Evolutionary conservation across 2,329 filamentous ascomycete genomes (phyloP).

Genomic region (Aspergillus texensis): DNA sequence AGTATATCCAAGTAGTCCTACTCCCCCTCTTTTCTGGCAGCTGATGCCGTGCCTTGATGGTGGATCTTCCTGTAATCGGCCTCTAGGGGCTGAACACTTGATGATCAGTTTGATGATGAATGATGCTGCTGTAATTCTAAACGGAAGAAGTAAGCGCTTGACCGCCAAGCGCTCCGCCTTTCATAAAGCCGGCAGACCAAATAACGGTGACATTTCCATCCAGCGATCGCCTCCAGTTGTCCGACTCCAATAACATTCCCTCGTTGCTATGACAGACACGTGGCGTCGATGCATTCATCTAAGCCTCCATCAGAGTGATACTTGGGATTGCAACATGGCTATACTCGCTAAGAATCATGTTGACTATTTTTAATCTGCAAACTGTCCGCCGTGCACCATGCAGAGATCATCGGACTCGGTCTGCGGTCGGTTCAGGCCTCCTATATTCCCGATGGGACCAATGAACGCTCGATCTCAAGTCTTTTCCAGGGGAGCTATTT

Average conservation of each 20-base stretch:
- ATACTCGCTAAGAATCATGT: background rate
- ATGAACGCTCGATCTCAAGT: background rate
- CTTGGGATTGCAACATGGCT: constrained; percentile 19
- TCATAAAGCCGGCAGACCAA: no score
- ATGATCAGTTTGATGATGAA: no score
- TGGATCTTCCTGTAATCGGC: no score
- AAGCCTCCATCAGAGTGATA: constrained; percentile 25
- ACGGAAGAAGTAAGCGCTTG: no score
- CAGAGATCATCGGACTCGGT: background rate
- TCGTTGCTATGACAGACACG: constrained; percentile 37
- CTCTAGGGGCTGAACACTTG: no score
- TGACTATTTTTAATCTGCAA: background rate
- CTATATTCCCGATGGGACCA: background rate
- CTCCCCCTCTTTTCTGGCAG: no score
- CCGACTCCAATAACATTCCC: constrained; percentile 46
- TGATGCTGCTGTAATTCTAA: no score
- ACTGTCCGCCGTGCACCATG: background rate
- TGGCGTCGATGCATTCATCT: constrained; percentile 36
- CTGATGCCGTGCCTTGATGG: no score
- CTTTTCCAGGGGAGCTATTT: background rate
- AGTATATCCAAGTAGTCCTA: no score
- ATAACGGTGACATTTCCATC: no score
- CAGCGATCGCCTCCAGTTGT: constrained; percentile 40
- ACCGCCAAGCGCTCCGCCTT: no score
- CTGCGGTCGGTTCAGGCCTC: background rate